Base-by-base conservation (phyloP, 2,329 filamentous ascomycete species). In the Colletotrichum sublineola region DNA sequence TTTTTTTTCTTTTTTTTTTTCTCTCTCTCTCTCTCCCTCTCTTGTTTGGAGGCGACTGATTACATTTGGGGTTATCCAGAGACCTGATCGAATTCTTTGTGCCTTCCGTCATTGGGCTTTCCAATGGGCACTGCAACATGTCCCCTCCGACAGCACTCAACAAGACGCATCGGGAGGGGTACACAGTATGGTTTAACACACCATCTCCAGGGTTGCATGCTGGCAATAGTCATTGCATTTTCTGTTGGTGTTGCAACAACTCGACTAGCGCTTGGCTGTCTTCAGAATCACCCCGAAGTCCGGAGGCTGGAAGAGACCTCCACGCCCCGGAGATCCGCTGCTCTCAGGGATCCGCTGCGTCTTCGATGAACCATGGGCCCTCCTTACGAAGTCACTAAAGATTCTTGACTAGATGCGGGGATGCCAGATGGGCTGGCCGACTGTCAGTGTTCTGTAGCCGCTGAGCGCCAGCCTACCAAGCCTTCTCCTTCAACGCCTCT, bases 301-400 rank as follows among this genome's bases (percentile, higher is more conserved):
- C 60, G 69, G 65, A 69, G 66, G 69, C 53, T 64, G 66, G 55
- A 40, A 64, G 36, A 38, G 53, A 48, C 69, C 60, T 69, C 69
- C 46, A 72, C 50, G 69, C 65, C 69, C 69, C 69, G 65, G 65
- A 69, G 65, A 68, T 72, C 69, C 69, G 65, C 69, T 60, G 65
- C 33, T 55, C 36, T 40, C n/a, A 38, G 42, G 65, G 69, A 44
- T 60, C 69, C 40, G 65, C 69, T 64, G 66, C 69, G 65, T 63
- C 60, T 14, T 63, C 66, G 60, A 60, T 68, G 60, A 64, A 64
- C 65, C 52, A 55, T 64, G 60, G 63, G 53, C 58, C 33, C 33
- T 66, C 68, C 65, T 69, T 53, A 60, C 58, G 58, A 44, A 55
- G 63, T 50, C 69, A 53, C 69, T 60, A 64, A 33, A n/a, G 20